These are phyloP conservation scores for Salix caprea DNA, from an alignment of 345 rosid species.

Conservation along the genomic window DNA sequence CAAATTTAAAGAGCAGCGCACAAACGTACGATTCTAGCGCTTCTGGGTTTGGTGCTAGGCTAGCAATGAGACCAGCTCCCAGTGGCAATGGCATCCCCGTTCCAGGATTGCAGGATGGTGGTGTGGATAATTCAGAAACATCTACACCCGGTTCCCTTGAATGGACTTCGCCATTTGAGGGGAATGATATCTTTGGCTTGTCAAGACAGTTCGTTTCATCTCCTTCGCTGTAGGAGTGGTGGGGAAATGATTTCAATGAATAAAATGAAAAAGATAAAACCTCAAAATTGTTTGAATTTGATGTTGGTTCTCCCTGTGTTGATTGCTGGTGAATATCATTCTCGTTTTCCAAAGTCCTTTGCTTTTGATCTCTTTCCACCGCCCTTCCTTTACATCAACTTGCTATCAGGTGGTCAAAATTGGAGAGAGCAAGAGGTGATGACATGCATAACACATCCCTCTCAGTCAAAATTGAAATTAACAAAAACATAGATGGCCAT, in stretches of 20 bases:
- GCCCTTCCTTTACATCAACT: background rate
- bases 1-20: conserved; percentile 31
- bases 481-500: no score
- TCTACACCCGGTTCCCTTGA: conserved; percentile 48
- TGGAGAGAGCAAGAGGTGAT: background rate
- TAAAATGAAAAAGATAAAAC: conserved; percentile 9
- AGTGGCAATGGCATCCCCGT: conserved; percentile 36
- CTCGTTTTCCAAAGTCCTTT: background rate
- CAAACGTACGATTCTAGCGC: conserved; percentile 33
- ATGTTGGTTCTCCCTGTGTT: conserved; percentile 30
- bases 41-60: conserved; percentile 34
- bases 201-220: conserved; percentile 78
- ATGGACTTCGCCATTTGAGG: conserved; percentile 92
- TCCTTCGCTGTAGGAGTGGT: conserved; percentile 60
- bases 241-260: background rate
- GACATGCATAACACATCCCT: no score
- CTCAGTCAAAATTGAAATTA: no score
- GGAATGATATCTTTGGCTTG: conserved; percentile 80
- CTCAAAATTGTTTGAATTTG: conserved; percentile 42
- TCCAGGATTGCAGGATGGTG: conserved; percentile 43
- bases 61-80: conserved; percentile 36
- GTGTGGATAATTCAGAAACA: conserved; percentile 33
- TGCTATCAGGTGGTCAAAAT: background rate
- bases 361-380: background rate
- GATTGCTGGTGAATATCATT: conserved; percentile 25